Conservation (phyloP, 2,329 filamentous ascomycete genomes). For the Paraphaeosphaeria sporulosa region DNA sequence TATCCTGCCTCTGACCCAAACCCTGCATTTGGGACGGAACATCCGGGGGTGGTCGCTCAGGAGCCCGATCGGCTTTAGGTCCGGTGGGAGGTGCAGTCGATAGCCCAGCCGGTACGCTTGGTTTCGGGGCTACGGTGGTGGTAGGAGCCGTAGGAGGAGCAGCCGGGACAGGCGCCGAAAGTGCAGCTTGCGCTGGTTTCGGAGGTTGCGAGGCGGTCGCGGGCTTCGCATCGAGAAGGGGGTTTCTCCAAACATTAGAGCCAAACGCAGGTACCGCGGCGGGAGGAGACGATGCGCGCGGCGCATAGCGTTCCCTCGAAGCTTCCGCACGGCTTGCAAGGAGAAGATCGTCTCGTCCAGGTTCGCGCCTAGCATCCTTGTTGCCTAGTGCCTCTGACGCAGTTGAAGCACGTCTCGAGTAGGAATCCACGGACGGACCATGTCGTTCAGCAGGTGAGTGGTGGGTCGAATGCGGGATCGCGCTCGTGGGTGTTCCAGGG, state of each 20-base stretch:
- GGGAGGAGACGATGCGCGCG: slow-evolving; percentile 60
- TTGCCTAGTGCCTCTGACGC: slow-evolving; percentile 41
- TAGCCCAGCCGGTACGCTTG: slow-evolving; percentile 49
- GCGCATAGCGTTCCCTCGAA: slow-evolving; percentile 55
- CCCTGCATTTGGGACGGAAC: slow-evolving; percentile 10
- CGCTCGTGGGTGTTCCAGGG: slow-evolving; percentile 44
- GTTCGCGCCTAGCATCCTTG: slow-evolving; percentile 49
- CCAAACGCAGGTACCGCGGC: slow-evolving; percentile 66
- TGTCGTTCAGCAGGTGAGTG: slow-evolving; percentile 44
- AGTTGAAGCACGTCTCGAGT: slow-evolving; percentile 46
- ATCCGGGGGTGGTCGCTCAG: slow-evolving; percentile 37
- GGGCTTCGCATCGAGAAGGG: slow-evolving; percentile 45
- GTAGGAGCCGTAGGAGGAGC: slow-evolving; percentile 30
- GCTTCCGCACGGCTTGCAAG: slow-evolving; percentile 56
- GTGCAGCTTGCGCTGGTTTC: slow-evolving; percentile 33
- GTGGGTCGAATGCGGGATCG: slow-evolving; percentile 41
- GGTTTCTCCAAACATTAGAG: slow-evolving; percentile 53
- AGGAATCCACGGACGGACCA: slow-evolving; percentile 41
- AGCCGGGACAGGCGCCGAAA: slow-evolving; percentile 28
- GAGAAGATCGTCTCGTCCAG: slow-evolving; percentile 54
- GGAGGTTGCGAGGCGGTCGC: slow-evolving; percentile 32
- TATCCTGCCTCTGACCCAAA: slow-evolving; percentile 23
- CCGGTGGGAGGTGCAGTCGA: slow-evolving; percentile 48
- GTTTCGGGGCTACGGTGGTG: slow-evolving; percentile 37
- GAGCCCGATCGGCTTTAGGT: slow-evolving; percentile 48